A percentile compares a stretch with the other conserved stretches of the same genome.
Conservation (phyloP, 208 protist genomes). For the Acanthamoeba culbertsoni region DNA sequence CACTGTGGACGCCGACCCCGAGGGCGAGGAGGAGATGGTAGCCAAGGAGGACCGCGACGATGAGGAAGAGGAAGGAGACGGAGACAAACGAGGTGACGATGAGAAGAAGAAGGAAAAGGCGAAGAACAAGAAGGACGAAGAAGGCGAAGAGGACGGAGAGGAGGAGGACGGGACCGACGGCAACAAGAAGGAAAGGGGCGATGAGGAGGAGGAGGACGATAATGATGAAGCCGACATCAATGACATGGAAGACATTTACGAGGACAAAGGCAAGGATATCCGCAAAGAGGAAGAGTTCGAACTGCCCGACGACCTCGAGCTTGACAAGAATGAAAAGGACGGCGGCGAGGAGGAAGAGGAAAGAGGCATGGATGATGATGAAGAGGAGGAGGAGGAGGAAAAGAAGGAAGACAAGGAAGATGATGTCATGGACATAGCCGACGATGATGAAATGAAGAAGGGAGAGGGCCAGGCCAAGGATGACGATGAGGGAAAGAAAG, state of each 20-base stretch:
- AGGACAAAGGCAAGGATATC: conserved; percentile 72
- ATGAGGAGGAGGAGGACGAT: conserved; percentile 22
- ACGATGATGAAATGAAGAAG: conserved; percentile 69
- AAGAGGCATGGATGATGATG: conserved; percentile 57
- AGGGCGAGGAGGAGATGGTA: conserved; percentile 58
- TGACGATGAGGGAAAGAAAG: conserved; percentile 37
- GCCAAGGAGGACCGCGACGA: conserved; percentile 77
- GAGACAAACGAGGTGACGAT: conserved; percentile 87
- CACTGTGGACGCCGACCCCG: conserved; percentile 73
- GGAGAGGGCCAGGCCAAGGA: conserved; percentile 65
- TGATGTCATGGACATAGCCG: conserved; percentile 51
- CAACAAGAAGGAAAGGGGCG: no score
- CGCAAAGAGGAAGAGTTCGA: conserved; percentile 75
- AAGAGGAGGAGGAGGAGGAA: conserved; percentile 67
- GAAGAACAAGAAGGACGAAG: conserved; percentile 65
- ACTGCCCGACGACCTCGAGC: conserved; percentile 76
- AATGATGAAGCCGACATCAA: conserved; percentile 43
- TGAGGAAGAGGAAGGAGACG: conserved; percentile 84
- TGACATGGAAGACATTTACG: conserved; percentile 67
- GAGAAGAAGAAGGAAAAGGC: conserved; percentile 15
- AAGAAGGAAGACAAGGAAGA: conserved; percentile 19
- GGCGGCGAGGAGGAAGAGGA: conserved; percentile 70
- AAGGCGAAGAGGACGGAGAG: conserved; percentile 86
- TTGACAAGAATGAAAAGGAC: conserved; percentile 73
- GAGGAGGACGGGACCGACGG: no score